A percentile compares a stretch with the other conserved stretches of the same genome.
These are phyloP conservation scores for Phaffomyces thermotolerans DNA, from an alignment of 805 yeast species.

Conservation along the genomic window DNA sequence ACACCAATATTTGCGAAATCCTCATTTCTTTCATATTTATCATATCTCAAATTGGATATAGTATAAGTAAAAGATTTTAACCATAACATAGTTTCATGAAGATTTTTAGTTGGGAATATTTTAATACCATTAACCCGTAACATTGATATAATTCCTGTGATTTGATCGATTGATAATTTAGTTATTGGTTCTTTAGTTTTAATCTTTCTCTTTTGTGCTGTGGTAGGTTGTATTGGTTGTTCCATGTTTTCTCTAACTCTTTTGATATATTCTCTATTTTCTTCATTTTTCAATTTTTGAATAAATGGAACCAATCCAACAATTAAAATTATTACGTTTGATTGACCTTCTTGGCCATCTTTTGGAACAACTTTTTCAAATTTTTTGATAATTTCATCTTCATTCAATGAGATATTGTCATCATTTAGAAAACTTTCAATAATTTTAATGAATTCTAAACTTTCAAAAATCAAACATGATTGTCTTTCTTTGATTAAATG, in stretches of 20 bases:
- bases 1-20: constrained; percentile 48
- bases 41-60: constrained; percentile 45
- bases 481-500: constrained; percentile 36
- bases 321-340: constrained; percentile 36
- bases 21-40: constrained; percentile 46
- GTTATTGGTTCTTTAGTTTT: constrained; percentile 4
- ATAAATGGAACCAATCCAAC: constrained; percentile 43
- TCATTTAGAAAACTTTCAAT: constrained; percentile 17
- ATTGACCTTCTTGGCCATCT: too few species aligned
- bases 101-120: constrained; percentile 41
- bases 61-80: constrained; percentile 51
- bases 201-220: constrained; percentile 1
- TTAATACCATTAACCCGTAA: constrained; percentile 44
- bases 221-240: not conserved
- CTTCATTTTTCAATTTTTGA: constrained; percentile 35
- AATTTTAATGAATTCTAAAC: constrained; percentile 31
- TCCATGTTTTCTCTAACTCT: constrained; percentile 27
- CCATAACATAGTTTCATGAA: constrained; percentile 44
- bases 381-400: constrained; percentile 10
- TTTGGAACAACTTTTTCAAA: constrained; percentile 12
- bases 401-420: not conserved
- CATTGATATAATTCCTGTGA: constrained; percentile 35
- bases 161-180: constrained; percentile 19
- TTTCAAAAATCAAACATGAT: constrained; percentile 38
- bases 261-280: constrained; percentile 38